A percentile compares a stretch with the other conserved stretches of the same genome.
Evolutionary conservation across 805 yeast species (phyloP).

Genomic region (Schwanniomyces sp.): DNA sequence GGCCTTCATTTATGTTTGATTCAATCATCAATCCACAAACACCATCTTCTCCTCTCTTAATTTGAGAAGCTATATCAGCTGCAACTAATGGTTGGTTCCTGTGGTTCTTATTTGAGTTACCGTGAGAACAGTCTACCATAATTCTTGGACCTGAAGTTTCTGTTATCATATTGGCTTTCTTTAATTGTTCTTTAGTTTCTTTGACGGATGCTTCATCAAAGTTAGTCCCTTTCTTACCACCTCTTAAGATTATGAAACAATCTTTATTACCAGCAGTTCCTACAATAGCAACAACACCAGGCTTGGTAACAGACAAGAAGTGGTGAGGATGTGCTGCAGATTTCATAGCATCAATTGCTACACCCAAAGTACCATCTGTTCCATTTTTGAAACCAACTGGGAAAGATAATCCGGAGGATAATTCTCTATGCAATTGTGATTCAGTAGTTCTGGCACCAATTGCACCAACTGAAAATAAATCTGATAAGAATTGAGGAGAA

Average conservation of each 20-base stretch:
- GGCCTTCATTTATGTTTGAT: constrained; percentile 86
- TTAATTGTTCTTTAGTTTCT: constrained; percentile 61
- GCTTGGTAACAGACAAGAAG: constrained; percentile 91
- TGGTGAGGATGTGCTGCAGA: constrained; percentile 94
- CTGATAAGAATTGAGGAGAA: constrained; percentile 93
- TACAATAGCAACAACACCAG: constrained; percentile 94
- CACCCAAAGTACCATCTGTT: constrained; percentile 93
- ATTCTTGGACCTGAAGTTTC: constrained; percentile 56
- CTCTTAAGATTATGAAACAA: constrained; percentile 89
- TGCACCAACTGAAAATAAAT: constrained; percentile 93
- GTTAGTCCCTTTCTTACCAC: constrained; percentile 93
- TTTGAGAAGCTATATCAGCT: constrained; percentile 71
- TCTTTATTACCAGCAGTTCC: constrained; percentile 93
- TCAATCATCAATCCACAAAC: constrained; percentile 97
- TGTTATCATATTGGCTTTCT: constrained; percentile 48
- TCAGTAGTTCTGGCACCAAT: constrained; percentile 99
- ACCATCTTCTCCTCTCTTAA: constrained; percentile 66
- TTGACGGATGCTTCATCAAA: constrained; percentile 74
- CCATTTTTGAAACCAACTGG: constrained; percentile 99
- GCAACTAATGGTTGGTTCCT: constrained; percentile 92
- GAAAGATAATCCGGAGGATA: constrained; percentile 95
- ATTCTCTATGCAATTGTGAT: constrained; percentile 94
- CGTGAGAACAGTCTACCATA: constrained; percentile 98
- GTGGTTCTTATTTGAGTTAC: constrained; percentile 89
- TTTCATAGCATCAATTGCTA: constrained; percentile 90